Evolutionary conservation across 768 basidiomycete species (phyloP), one percentile per base, ranked within the genome.

Genomic region (Tremella yokohamensis): DNA sequence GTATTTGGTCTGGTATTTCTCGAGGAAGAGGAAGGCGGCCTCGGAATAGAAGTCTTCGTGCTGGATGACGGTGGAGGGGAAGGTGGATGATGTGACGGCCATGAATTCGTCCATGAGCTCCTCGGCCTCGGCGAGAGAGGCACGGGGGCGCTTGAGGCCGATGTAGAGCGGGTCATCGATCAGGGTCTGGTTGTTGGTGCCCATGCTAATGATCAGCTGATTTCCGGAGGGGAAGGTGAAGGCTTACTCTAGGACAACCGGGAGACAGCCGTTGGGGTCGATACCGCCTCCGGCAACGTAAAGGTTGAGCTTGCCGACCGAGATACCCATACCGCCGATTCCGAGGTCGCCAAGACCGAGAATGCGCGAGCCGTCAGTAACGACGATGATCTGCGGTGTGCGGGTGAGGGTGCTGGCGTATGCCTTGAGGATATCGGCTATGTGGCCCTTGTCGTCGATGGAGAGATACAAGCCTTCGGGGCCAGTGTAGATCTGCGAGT

Each of bases 101-200:
- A 96, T 90, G 78, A 96, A 92, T 73, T 90, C 87, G 69, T 92
- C 89, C 87, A 96, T 89, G 77, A 94, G 91, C 47, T 81, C 87
- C 18, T 82, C 81, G 80, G 88, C 87, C 54, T 74, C 57, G 19
- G 58, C 45, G 1, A 75, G 64, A 38, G 34, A 22, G 11, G 51
- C 61, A 34, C 73, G 58, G 34, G 67, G 84, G 68, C 86, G 84
- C 49, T 88, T 84, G 40, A 88, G 81, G 24, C 93, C 93, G 65
- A 94, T 83, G 78, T 97, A 97, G 24, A 94, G 79, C 0, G 90
- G 90, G 76, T 96, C 91, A 16, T 88, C 83, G 42, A 93, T 81
- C 77, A 84, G 86, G 57, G 79, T 78, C 61, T 88, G 80, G 56
- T 84, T 94, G 78, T 94, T 89, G 6, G 91, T 94, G 40, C 92